Evolutionary conservation across 331 rosid species (phyloP), one percentile per base, ranked within the genome.

Genomic region (Quercus lobata): DNA sequence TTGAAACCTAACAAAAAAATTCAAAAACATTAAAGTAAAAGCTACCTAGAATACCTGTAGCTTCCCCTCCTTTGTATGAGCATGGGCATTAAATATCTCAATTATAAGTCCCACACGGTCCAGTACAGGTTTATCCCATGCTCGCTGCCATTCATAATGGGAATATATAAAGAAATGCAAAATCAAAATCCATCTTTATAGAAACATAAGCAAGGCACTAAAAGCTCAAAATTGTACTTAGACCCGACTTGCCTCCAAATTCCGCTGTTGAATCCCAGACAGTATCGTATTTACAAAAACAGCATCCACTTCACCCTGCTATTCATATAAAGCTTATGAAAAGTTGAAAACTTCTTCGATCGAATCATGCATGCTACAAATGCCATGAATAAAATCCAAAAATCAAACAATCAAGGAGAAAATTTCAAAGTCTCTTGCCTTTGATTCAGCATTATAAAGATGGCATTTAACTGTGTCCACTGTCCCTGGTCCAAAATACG

Each of bases 71-170:
- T 89, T 95, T 11, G 98, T 90, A 78, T 60, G 87, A 65, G 98
- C 97, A 87, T 91, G 99, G 66, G 94, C 96, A 88, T 91, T 93
- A 83, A 95, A 95, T 76, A 95, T 95, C 94, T 91, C 98, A 49
- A 93, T 95, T 76, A 95, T 95, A 80, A 95, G 98, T 34, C 97
- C 93, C 53, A 93, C 88, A 21, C 97, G 97, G 70, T 95, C 99
- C 74, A 93, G 71, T 11, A 95, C 99, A 30, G 99, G 98, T 80
- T 84, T 90, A 2, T 80, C 81, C 97, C 90, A 90, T 56, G 87
- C 84, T 68, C 89, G 71, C 98, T 95, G 88, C 74, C 72, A 87
- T 75, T 65, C 34, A 73, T 52, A 82, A 35, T 8, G 63, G 12
- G 10, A 34, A 5, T 9, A 19, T 49, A 49, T 32, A 7, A 29